phyloP scores from a whole-genome alignment of 495 filamentous ascomycete species.

The Xylaria bambusicola region DNA sequence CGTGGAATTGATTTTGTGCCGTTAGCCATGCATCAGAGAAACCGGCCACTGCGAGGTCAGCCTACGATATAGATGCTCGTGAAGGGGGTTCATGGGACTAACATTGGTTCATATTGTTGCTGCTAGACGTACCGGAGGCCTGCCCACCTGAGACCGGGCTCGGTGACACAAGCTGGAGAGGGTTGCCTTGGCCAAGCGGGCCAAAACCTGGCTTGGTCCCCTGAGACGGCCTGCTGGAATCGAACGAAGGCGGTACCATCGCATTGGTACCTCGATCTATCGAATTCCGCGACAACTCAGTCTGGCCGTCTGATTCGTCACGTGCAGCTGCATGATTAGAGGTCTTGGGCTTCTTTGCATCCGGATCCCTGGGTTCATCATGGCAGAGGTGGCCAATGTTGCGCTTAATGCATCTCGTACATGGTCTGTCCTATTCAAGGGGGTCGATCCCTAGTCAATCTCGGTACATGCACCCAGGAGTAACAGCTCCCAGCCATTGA shows the following conservation, averaged over 20 bases:
- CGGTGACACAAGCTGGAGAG: conserved; percentile 60
- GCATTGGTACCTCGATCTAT: conserved; percentile 40
- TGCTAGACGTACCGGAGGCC: conserved; percentile 50
- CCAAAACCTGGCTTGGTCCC: conserved; percentile 44
- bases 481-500: conserved; percentile 40
- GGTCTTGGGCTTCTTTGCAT: conserved; percentile 66
- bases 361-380: conserved; percentile 86
- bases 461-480: conserved; percentile 33
- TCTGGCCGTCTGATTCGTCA: conserved; percentile 37
- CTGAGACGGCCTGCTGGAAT: conserved; percentile 40
- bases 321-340: conserved; percentile 57
- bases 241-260: conserved; percentile 48
- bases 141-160: conserved; percentile 55
- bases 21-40: conserved; percentile 60
- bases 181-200: conserved; percentile 45
- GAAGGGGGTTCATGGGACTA: conserved; percentile 54
- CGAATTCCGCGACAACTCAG: conserved; percentile 45
- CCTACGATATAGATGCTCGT: conserved; percentile 30
- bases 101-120: conserved; percentile 69
- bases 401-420: conserved; percentile 96
- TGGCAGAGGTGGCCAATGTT: conserved; percentile 99
- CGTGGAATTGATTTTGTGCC: conserved; percentile 77
- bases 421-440: conserved; percentile 80
- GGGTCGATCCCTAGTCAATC: conserved; percentile 37
- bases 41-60: conserved; percentile 50